phyloP scores from a whole-genome alignment of 2,329 filamentous ascomycete genomes.

The Sporothrix schenckii region DNA sequence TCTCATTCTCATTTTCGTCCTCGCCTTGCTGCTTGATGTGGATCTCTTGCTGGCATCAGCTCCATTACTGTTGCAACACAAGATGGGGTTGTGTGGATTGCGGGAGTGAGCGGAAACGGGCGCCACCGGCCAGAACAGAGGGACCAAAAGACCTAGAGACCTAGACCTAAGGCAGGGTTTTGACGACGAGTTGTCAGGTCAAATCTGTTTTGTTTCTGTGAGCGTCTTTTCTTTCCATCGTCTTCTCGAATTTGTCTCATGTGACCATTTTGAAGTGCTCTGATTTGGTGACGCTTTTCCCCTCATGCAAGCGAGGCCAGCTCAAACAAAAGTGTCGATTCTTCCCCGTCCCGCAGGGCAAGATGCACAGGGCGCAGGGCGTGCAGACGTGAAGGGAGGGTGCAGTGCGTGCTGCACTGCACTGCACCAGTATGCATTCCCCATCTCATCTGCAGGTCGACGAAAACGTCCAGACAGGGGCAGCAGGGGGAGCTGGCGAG shows the following conservation, averaged over 20 bases:
- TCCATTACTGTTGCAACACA: too few relatives aligned
- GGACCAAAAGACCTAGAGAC: neutral
- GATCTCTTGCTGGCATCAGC: neutral
- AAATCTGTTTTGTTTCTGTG: neutral
- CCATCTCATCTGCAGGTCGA: conserved; percentile 31
- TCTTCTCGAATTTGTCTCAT: conserved; percentile 10
- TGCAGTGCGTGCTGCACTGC: conserved; percentile 4
- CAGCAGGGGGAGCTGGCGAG: conserved; percentile 1
- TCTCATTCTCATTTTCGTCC: too few relatives aligned
- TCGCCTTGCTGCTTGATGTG: neutral
- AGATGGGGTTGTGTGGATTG: conserved; percentile 2
- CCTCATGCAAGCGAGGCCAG: conserved; percentile 5
- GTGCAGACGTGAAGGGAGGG: neutral
- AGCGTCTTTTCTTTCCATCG: neutral
- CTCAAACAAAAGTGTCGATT: neutral
- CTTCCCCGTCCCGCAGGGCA: conserved; percentile 1
- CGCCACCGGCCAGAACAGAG: neutral
- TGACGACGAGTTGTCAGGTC: neutral
- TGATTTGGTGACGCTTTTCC: conserved; percentile 28
- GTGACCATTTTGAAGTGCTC: conserved; percentile 26
- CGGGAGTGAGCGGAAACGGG: conserved; percentile 7
- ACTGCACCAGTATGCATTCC: conserved; percentile 6
- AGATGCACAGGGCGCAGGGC: neutral
- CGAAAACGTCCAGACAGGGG: conserved; percentile 24
- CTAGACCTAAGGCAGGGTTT: too few relatives aligned